Evolutionary conservation across 805 yeast species (phyloP).

Genomic region (Yarrowia keelungensis): DNA sequence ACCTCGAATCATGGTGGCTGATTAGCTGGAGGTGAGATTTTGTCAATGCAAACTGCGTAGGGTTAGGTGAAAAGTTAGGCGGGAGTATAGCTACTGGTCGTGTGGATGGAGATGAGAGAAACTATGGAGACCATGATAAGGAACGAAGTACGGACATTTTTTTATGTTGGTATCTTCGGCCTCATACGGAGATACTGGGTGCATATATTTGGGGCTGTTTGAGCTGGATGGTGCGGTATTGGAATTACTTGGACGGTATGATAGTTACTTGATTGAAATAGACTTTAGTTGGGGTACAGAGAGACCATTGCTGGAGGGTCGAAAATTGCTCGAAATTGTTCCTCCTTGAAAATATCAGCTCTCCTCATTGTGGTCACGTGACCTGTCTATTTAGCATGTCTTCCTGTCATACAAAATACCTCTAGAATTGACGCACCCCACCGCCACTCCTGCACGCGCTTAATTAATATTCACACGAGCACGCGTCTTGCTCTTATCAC

Average conservation of each 20-base stretch:
- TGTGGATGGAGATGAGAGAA: no score
- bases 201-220: no score
- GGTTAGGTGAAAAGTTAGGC: slow-evolving; percentile 9
- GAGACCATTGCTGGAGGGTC: no score
- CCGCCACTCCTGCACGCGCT: slow-evolving; percentile 14
- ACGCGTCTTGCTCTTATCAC: slow-evolving; percentile 3
- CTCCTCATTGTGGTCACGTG: background rate
- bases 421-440: no score
- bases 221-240: no score
- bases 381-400: no score
- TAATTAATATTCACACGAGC: slow-evolving; percentile 25
- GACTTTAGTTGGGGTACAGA: background rate
- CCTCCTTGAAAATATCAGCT: no score
- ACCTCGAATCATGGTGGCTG: slow-evolving; percentile 29
- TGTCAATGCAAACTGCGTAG: slow-evolving; percentile 21
- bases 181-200: no score
- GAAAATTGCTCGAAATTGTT: no score
- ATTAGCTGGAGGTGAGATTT: background rate
- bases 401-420: background rate
- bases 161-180: no score
- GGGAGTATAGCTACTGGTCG: background rate
- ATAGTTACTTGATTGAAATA: background rate
- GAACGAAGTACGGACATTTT: no score
- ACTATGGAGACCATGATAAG: no score
- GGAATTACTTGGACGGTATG: background rate